A percentile compares a stretch with the other conserved stretches of the same genome.
These are phyloP conservation scores for Fraxinus sp. DNA, from an alignment of 305 asterid genomes.

Conservation along the genomic window DNA sequence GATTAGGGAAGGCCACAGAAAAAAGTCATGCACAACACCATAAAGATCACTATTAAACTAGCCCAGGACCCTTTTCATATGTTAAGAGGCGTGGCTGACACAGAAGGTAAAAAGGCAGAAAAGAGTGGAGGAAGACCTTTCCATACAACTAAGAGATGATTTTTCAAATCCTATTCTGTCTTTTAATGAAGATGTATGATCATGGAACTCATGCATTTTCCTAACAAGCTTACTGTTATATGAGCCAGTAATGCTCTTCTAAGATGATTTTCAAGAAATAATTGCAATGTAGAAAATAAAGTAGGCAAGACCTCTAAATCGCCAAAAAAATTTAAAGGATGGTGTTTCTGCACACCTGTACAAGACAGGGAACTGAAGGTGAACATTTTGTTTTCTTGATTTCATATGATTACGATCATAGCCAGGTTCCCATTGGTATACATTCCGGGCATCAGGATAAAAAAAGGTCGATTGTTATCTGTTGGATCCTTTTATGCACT, in stretches of 20 bases:
- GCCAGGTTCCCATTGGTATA: background rate
- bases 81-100: background rate
- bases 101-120: background rate
- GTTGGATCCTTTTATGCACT: background rate
- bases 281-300: background rate
- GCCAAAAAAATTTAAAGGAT: background rate
- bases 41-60: background rate
- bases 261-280: background rate
- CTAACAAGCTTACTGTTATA: background rate
- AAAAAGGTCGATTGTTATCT: background rate
- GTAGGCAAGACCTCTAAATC: background rate
- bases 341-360: background rate
- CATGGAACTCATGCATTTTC: background rate
- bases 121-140: slow-evolving; percentile 3
- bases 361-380: background rate
- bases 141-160: background rate
- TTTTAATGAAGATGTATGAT: background rate
- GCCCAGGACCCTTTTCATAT: background rate
- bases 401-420: background rate
- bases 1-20: background rate
- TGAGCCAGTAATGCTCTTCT: background rate
- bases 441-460: background rate
- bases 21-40: background rate
- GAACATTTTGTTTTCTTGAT: background rate
- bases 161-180: background rate